Conservation (phyloP, 2,329 filamentous ascomycete genomes). For the Exophiala spinifera region DNA sequence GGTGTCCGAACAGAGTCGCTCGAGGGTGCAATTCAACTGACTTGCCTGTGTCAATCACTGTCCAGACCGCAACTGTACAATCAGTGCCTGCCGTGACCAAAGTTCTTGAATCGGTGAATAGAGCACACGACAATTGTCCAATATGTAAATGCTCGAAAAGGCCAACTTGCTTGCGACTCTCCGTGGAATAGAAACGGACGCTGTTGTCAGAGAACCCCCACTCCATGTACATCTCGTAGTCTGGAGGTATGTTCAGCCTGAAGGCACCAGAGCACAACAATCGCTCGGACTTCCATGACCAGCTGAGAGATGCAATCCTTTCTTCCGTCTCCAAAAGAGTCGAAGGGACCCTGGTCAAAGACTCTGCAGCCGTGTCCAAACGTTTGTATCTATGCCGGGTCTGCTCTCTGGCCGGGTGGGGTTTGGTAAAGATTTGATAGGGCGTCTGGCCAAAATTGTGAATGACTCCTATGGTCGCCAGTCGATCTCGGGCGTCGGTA, state of each 20-base stretch:
- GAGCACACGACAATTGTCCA: constrained; percentile 77
- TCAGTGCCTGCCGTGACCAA: constrained; percentile 90
- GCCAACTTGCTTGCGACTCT: constrained; percentile 77
- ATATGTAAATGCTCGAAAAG: constrained; percentile 93
- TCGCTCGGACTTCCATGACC: constrained; percentile 75
- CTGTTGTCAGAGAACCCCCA: constrained; percentile 96
- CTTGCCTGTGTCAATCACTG: constrained; percentile 62
- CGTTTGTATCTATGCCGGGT: constrained; percentile 62
- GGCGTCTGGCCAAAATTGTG: constrained; percentile 99
- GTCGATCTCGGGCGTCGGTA: constrained; percentile 77
- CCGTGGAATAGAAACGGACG: constrained; percentile 83
- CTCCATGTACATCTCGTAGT: constrained; percentile 86
- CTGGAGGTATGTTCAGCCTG: constrained; percentile 79
- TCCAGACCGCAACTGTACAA: constrained; percentile 84
- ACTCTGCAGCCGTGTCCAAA: constrained; percentile 74
- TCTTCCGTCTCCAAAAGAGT: constrained; percentile 67
- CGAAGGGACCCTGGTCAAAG: constrained; percentile 72
- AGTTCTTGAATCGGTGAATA: constrained; percentile 85
- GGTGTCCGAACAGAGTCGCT: constrained; percentile 85
- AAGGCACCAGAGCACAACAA: constrained; percentile 81
- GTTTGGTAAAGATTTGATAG: constrained; percentile 82
- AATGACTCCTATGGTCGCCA: constrained; percentile 91
- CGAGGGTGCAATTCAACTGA: constrained; percentile 74
- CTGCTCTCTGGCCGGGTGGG: constrained; percentile 75
- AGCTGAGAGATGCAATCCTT: constrained; percentile 73